Percentiles rank a stretch among this genome's conserved stretches.
phyloP scores from a whole-genome alignment of 345 rosid species.

The Aquilaria sinensis region DNA sequence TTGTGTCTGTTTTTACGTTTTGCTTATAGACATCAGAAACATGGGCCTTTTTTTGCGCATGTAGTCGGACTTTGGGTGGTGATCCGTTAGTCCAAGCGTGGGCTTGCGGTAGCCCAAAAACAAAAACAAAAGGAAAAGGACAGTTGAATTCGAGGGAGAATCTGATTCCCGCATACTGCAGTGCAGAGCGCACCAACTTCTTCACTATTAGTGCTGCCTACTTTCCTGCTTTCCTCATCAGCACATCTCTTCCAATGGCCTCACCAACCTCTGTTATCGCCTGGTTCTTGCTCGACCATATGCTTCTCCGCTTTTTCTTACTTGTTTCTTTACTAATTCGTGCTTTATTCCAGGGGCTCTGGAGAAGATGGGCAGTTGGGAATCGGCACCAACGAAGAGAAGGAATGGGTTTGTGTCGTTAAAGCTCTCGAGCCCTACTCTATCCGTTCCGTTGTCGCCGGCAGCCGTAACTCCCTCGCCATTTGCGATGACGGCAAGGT shows the following conservation, averaged over 20 bases:
- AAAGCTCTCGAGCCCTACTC: slow-evolving; percentile 56
- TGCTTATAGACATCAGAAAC: no score
- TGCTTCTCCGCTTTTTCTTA: background rate
- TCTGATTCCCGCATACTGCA: no score
- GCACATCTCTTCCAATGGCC: slow-evolving; percentile 25
- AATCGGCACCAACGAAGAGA: slow-evolving; percentile 73
- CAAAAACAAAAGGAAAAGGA: no score
- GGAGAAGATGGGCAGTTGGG: slow-evolving; percentile 99
- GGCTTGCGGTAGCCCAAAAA: no score
- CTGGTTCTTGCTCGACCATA: slow-evolving; percentile 25
- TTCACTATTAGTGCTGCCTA: no score
- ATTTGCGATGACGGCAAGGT: slow-evolving; percentile 97
- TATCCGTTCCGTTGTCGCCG: slow-evolving; percentile 88
- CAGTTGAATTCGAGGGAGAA: no score
- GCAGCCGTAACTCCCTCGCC: slow-evolving; percentile 98
- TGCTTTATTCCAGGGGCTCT: slow-evolving; percentile 59
- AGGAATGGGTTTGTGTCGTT: slow-evolving; percentile 68
- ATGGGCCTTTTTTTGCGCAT: no score
- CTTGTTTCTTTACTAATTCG: background rate
- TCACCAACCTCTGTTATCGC: slow-evolving; percentile 39
- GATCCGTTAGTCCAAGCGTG: no score
- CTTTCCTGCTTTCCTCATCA: no score
- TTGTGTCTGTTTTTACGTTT: no score
- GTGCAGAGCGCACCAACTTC: no score
- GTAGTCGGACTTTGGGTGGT: no score